A percentile compares a stretch with the other conserved stretches of the same genome.
phyloP scores from a whole-genome alignment of 164 flowering plant genomes.

The Chimonanthus salicifolius region DNA sequence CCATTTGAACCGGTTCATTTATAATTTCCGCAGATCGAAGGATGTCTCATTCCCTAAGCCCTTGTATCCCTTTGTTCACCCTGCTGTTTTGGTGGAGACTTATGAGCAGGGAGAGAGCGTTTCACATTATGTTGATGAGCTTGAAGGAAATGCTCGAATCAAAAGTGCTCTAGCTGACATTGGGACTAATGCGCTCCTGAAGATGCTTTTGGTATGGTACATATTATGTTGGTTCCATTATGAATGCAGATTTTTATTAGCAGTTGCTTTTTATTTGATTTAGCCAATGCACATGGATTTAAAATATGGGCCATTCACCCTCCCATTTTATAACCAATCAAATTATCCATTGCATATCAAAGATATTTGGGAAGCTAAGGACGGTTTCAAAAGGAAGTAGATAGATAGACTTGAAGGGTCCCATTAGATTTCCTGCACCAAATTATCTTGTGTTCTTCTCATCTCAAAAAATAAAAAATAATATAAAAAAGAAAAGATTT shows the following conservation, averaged over 20 bases:
- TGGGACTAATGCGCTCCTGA: conserved; percentile 86
- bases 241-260: neutral
- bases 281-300: neutral
- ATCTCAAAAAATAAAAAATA: no score
- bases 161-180: conserved; percentile 77
- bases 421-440: no score
- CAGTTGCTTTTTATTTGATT: neutral
- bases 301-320: no score
- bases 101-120: conserved; percentile 84
- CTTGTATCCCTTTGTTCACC: conserved; percentile 82
- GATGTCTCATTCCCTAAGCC: conserved; percentile 90
- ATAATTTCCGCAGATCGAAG: conserved; percentile 79
- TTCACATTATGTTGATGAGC: conserved; percentile 62
- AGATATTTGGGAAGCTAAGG: neutral
- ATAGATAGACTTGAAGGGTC: no score
- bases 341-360: neutral
- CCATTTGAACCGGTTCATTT: conserved; percentile 75
- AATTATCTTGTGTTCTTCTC: no score
- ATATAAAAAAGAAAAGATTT: no score
- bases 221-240: neutral
- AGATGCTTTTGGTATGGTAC: conserved; percentile 76
- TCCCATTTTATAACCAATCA: neutral
- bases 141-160: conserved; percentile 51
- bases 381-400: no score
- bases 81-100: conserved; percentile 84